Evolutionary conservation across 306 rosid species (phyloP), one percentile per base, ranked within the genome.

Genomic region (Albizia julibrissin): DNA sequence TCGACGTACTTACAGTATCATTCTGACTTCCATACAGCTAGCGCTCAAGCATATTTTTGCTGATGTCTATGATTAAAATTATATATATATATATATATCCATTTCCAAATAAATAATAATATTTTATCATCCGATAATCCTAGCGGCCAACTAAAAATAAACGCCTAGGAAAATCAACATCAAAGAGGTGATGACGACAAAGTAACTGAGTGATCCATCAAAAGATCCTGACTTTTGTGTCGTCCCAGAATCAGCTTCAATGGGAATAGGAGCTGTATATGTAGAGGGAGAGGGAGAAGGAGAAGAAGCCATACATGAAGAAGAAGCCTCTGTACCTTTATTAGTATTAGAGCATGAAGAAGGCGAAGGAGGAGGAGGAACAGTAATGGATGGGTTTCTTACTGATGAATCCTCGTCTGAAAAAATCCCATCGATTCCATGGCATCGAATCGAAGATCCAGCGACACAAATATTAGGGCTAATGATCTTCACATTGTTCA

Each of bases 361-460:
- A 58, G 79, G n/a, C 16, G 52, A 13, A 49, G 79, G 11, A 68
- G 87, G 43, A 31, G 77, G 10, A 21, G 83, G 69, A 83, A 8
- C 26, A 76, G 12, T 71, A 13, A 64, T 69, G 40, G 37, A 50
- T 50, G 22, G 7, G 72, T 83, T 83, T 10, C 47, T 65, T 13
- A 1, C 56, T 21, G 67, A 33, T 33, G 9, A 7, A 80, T 62
- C 80, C 2, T 31, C 6, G 74, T 79, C 72, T n/a, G 86, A 66
- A 15, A 92, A 46, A 8, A 90, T 84, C 15, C 92, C 92, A 44
- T 90, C 86, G 5, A 92, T 81, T 33, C 94, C 97, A 65, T 92
- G 97, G 50, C 97, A 92, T 77, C 97, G 70, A 69, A 92, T 87
- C 0, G 91, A 86, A 62, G 87, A 83, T 64, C 92, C 89, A 0